Percentiles rank a stretch among this genome's conserved stretches.
phyloP scores from a whole-genome alignment of 495 filamentous ascomycete species.

The Daldinia loculata region DNA sequence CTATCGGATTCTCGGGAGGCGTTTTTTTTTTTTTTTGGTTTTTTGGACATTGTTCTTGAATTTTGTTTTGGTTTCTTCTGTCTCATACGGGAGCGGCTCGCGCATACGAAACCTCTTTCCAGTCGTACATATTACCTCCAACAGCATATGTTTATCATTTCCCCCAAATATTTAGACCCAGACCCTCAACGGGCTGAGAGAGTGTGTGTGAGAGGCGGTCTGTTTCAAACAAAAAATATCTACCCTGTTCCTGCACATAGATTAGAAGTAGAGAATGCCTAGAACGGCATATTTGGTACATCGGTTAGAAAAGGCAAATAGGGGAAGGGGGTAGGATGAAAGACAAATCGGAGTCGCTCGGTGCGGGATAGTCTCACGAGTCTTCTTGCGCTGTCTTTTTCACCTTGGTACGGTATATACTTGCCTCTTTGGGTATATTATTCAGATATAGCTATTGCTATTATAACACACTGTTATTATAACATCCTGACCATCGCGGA shows the following conservation, averaged over 20 bases:
- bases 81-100: constrained; percentile 26
- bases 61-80: constrained; percentile 15
- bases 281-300: constrained; percentile 25
- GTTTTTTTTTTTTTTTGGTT: constrained; percentile 7
- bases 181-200: constrained; percentile 42
- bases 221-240: constrained; percentile 31
- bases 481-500: constrained; percentile 1
- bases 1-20: constrained; percentile 30
- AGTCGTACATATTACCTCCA: constrained; percentile 39
- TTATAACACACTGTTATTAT: constrained; percentile 31
- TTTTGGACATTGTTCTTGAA: constrained; percentile 2
- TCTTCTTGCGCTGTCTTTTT: constrained; percentile 14
- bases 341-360: constrained; percentile 37
- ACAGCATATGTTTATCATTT: constrained; percentile 23
- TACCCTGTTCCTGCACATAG: constrained; percentile 40
- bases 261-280: constrained; percentile 39
- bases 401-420: constrained; percentile 35
- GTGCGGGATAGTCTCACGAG: constrained; percentile 42
- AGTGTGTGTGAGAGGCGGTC: constrained; percentile 32
- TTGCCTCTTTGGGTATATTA: constrained; percentile 43
- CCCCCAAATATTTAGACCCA: constrained; percentile 13
- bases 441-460: constrained; percentile 20
- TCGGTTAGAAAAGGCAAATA: constrained; percentile 42
- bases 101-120: constrained; percentile 19
- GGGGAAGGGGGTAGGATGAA: background rate